Evolutionary conservation across 306 rosid genomes (phyloP).

Genomic region (Prunus padus): DNA sequence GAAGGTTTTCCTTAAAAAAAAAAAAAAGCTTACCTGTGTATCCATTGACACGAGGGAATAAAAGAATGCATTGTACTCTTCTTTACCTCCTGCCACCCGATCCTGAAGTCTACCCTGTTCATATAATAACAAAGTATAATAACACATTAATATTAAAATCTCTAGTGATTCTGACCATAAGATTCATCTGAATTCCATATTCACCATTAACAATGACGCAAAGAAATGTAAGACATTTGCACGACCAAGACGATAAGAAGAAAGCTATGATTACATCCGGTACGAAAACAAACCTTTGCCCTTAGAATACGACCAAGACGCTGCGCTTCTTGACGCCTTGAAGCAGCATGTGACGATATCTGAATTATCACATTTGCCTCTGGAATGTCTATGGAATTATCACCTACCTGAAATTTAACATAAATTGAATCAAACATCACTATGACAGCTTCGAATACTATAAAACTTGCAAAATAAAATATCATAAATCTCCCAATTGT

Average conservation of each 20-base stretch:
- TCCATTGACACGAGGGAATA: slow-evolving; percentile 97
- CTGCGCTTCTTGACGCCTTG: slow-evolving; percentile 99
- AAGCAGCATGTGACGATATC: slow-evolving; percentile 98
- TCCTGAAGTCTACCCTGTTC: slow-evolving; percentile 90
- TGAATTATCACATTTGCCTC: slow-evolving; percentile 98
- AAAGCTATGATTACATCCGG: not conserved
- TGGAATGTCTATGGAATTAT: slow-evolving; percentile 92
- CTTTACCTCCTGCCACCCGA: slow-evolving; percentile 99
- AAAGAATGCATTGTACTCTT: slow-evolving; percentile 95
- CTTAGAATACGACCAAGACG: slow-evolving; percentile 99
- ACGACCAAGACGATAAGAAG: not conserved
- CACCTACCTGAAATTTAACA: slow-evolving; percentile 76
- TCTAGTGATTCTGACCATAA: not conserved
- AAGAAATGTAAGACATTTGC: too few species aligned
- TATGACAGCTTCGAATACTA: not conserved
- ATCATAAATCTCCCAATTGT: not conserved
- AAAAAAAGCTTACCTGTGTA: slow-evolving; percentile 60
- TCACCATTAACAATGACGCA: not conserved
- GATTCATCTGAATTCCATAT: not conserved
- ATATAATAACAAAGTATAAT: slow-evolving; percentile 27
- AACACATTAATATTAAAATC: not conserved
- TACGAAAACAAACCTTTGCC: slow-evolving; percentile 73
- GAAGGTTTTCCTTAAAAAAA: slow-evolving; percentile 11
- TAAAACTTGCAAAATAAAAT: not conserved
- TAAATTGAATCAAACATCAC: not conserved